Percentiles rank a stretch among this genome's conserved stretches.
Conservation (phyloP, 352 stramenopile genomes). For the Globisporangium lucens region DNA sequence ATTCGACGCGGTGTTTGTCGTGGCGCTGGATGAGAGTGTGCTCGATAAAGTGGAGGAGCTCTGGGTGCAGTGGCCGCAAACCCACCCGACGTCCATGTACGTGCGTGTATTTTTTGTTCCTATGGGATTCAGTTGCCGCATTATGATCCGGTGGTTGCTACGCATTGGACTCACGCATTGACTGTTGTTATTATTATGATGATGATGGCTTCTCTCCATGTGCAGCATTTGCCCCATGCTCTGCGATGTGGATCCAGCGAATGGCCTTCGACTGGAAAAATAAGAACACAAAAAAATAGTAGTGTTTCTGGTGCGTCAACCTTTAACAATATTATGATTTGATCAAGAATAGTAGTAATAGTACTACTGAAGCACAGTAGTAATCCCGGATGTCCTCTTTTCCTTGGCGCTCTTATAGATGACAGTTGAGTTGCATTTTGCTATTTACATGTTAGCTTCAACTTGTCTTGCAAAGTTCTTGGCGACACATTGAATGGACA, state of each 20-base stretch:
- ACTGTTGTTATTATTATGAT: background rate
- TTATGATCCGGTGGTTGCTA: background rate
- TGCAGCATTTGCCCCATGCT: constrained; percentile 67
- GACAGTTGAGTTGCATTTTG: too few species aligned
- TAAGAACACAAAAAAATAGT: background rate
- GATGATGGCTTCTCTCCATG: background rate
- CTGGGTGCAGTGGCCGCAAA: constrained; percentile 66
- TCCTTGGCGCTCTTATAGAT: too few species aligned
- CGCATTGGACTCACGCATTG: background rate
- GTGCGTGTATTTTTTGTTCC: constrained; percentile 12
- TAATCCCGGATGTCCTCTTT: too few species aligned
- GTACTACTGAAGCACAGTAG: too few species aligned
- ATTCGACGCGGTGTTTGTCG: constrained; percentile 95
- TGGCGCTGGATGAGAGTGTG: constrained; percentile 66
- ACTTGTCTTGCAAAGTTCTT: too few species aligned
- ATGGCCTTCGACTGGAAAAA: constrained; percentile 9
- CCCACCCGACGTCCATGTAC: constrained; percentile 43
- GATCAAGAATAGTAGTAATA: too few species aligned
- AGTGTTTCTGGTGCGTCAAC: too few species aligned
- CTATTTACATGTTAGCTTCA: too few species aligned
- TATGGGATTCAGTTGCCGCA: background rate
- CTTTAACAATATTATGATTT: too few species aligned
- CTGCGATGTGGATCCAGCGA: constrained; percentile 35
- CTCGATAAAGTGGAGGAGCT: constrained; percentile 64
- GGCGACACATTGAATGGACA: too few species aligned